Base-by-base conservation (phyloP, 2,329 filamentous ascomycete genomes). In the Mycogone perniciosa region DNA sequence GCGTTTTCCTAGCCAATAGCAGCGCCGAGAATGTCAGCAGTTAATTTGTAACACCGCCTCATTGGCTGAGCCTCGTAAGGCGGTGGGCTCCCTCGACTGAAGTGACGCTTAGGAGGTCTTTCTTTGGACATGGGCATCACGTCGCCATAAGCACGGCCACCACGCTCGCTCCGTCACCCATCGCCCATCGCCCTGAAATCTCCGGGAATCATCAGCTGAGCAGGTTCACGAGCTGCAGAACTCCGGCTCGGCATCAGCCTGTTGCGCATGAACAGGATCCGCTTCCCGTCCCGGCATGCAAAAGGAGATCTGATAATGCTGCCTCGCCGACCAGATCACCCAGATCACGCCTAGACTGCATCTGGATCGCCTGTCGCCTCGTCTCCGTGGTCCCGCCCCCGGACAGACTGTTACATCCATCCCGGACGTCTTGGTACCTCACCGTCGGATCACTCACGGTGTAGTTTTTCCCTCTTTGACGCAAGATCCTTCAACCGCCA, bases 1-100 rank as follows among this genome's bases (percentile, higher is more conserved):
- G 44, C 31, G 11, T 20, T 6, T 20, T 33, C 5, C 20, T 35
- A 8, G 42, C 51, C 51, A 53, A 35, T 48, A 6, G 3, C 8
- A 8, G 13, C 11, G 4, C 37, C 26, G 26, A 53, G 49, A 60
- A 60, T 60, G 46, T 50, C n/a, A 44, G 30, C 30, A 52, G 34
- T 43, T 26, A 7, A 30, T 29, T 50, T 46, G 37, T 26, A 42
- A 30, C 40, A n/a, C 35, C 7, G 45, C 45, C 20, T 48, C 31
- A 52, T 48, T 52, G 50, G 50, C 35, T 27, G 13, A 8, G 11
- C 9, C 5, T 11, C 40, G 13, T 9, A 6, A 13, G 40, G 30
- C 40, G 46, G 41, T 44, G 50, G 45, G 45, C 35, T 44, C 26
- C 29, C 45, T 37, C 31, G 48, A 43, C 26, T 27, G 37, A 30